Base-by-base conservation (phyloP, 345 rosid genomes). In the Barbarea vulgaris region DNA sequence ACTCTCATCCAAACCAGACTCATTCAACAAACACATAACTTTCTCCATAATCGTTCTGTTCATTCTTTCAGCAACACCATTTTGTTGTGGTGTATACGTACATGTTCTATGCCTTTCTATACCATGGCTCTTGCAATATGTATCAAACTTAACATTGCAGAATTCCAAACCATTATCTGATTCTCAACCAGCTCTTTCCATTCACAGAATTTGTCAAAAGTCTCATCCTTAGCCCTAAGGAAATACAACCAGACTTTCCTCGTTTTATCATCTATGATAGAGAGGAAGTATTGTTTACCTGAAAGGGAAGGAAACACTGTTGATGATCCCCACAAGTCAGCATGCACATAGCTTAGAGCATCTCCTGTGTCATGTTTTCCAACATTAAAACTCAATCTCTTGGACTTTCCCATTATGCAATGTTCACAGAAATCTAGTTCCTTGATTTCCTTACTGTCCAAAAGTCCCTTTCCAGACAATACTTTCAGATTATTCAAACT, bases 391-490 rank as follows among this genome's bases (percentile, higher is more conserved):
- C 64, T 59, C 1, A 36, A 2, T 5, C 11, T 17, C 7, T 59
- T 27, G 0, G 33, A n/a, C n/a, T n/a, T n/a, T n/a, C n/a, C n/a
- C n/a, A n/a, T n/a, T n/a, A n/a, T n/a, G n/a, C n/a, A n/a, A n/a
- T n/a, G n/a, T n/a, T n/a, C n/a, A n/a, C n/a, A n/a, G n/a, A n/a
- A n/a, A n/a, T n/a, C n/a, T n/a, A n/a, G 2, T 0, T 33, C 12
- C 5, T 17, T n/a, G 21, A 31, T 9, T 0, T 60, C 37, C 0
- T 18, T 33, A 0, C 3, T 21, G 0, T 31, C 14, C 2, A 37
- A 6, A 0, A 60, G 1, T 0, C 44, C 47, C 1, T 33, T n/a
- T 2, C 2, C 22, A 1, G 8, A 0, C 0, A 55, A 1, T 11
- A 15, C 30, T 5, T 55, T 30, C 33, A 30, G 1, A 1, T 6